These are phyloP conservation scores for Nemania sp. DNA, from an alignment of 2,329 filamentous ascomycete species.

Conservation along the genomic window DNA sequence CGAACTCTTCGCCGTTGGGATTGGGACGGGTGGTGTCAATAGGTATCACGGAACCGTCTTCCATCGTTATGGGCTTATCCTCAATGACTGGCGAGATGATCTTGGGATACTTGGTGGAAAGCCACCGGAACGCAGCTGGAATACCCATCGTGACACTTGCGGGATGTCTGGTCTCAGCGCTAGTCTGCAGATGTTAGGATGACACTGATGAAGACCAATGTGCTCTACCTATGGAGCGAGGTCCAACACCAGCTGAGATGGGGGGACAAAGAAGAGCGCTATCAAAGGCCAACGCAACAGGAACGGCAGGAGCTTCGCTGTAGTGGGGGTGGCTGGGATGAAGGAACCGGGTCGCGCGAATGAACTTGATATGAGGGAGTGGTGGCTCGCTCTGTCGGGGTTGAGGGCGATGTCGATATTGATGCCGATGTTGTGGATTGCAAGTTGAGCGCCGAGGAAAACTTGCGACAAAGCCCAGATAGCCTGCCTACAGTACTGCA, in stretches of 20 bases:
- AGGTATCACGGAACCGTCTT: slow-evolving; percentile 80
- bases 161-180: neutral
- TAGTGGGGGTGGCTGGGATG: neutral
- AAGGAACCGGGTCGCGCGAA: neutral
- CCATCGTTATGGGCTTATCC: slow-evolving; percentile 77
- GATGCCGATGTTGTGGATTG: neutral
- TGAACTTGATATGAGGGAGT: too few relatives aligned
- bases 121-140: slow-evolving; percentile 92
- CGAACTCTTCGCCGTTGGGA: slow-evolving; percentile 96
- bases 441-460: neutral
- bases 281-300: neutral
- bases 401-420: neutral
- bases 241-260: neutral
- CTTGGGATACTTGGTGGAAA: slow-evolving; percentile 96
- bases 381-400: too few relatives aligned
- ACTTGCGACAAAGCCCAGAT: slow-evolving; percentile 15
- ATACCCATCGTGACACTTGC: slow-evolving; percentile 73
- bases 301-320: neutral
- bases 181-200: slow-evolving; percentile 13
- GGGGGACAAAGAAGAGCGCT: neutral
- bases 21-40: slow-evolving; percentile 85
- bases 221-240: neutral
- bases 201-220: neutral
- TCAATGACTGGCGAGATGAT: slow-evolving; percentile 92
- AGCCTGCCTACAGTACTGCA: too few relatives aligned